Base-by-base conservation (phyloP, 805 yeast genomes). In the Yarrowia deformans region DNA sequence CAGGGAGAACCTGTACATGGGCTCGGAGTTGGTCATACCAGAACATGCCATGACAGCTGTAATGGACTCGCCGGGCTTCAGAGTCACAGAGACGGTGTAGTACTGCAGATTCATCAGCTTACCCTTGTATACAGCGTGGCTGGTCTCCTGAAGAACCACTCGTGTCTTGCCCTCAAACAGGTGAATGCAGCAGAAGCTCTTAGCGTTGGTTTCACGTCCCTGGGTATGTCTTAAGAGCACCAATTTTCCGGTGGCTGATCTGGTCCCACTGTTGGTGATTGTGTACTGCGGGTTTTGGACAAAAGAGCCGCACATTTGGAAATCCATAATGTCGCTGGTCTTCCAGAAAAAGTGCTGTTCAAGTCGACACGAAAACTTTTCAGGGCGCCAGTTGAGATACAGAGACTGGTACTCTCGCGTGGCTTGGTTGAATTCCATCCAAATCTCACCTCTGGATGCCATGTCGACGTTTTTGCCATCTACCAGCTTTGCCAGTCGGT, bases 381-480 rank as follows among this genome's bases (percentile, higher is more conserved):
- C 37, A 0, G 87, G 83, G 69, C 86, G 81, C 94, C 96, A 90
- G 75, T 88, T 90, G 48, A 91, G 70, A 75, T 91, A 91, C 1
- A 90, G 70, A 5, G 82, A 81, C 13, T 79, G 78, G 74, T 86
- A 90, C 34, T 78, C 77, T 29, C 77, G 73, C 34, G 76, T 74
- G 1, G 83, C 70, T 7, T 79, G 78, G 5, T 72, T 70, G 43
- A 79, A 77, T 8, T 75, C 74, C 52, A 78, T 69, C 72, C 75
- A 72, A 45, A 79, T 73, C 43, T 69, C 71, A 6, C 67, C 68
- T 3, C 52, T 52, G 3, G 48, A 63, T 0, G 70, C 61, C 16
- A 68, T 35, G 5, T 52, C 64, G 5, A 69, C 68, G 34, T 67
- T 29, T 13, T 69, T 40, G n/a, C 60, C 71, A 16, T n/a, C 49